Base-by-base conservation (phyloP, 208 protist species). In the Crithidia fasciculata region DNA sequence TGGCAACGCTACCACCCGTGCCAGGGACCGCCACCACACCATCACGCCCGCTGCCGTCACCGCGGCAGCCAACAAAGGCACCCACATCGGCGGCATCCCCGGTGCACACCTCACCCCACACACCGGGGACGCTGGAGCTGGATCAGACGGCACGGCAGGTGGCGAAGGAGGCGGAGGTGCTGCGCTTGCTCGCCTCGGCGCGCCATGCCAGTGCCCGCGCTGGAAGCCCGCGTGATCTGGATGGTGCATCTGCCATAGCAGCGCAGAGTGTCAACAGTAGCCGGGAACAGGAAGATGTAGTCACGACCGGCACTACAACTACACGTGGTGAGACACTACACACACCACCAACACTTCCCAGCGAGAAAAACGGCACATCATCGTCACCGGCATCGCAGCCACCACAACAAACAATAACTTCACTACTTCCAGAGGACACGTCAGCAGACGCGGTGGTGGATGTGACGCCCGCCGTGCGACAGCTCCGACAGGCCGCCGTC, bases 401-500 rank as follows among this genome's bases (percentile, higher is more conserved):
- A 18, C 15, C 36, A 57, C 62, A 3, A 19, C 57, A 15, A 15
- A 28, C 28, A 28, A 28, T 1, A 28, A 28, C 28, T 28, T 28
- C 28, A 28, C 28, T 1, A 28, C 28, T 28, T 28, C 28, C 57
- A 45, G 5, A 39, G 43, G n/a, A 36, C 8, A 8, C 6, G 41
- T 16, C 16, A 8, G 49, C 15, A 4, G 18, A 44, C 3, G 57
- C 50, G 7, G 62, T 56, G 50, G 50, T 83, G 13, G 28, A 50
- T 0, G 58, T 4, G 10, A 81, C 78, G 19, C 52, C 40, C n/a
- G 78, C 77, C 12, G 71, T 78, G 0, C 61, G 41, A 15, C 66
- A 69, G 28, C 54, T 91, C 47, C 59, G 74, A 40, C 62, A 76
- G 16, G 77, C 81, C 37, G 89, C 89, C 36, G 49, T 45, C 54